Conservation (phyloP, 495 filamentous ascomycete genomes). For the Tuber microsphaerosporum region DNA sequence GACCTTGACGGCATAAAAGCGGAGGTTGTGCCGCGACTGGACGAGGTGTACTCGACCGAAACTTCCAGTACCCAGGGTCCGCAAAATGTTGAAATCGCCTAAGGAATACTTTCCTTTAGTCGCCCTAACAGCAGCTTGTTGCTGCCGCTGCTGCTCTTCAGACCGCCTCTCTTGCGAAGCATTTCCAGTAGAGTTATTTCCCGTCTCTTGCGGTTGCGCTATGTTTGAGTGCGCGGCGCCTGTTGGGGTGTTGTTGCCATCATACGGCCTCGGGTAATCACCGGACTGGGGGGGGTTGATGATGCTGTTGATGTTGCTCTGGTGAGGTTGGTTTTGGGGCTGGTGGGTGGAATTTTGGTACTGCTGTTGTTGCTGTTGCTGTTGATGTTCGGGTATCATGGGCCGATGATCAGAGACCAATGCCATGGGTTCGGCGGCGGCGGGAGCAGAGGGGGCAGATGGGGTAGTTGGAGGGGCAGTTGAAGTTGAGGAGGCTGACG, state of each 20-base stretch:
- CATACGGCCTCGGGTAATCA: conserved; percentile 43
- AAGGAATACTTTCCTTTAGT: conserved; percentile 99
- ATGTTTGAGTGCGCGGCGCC: conserved; percentile 39
- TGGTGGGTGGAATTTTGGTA: conserved; percentile 43
- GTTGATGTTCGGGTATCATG: conserved; percentile 46
- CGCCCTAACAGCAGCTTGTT: conserved; percentile 50
- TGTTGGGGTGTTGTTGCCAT: conserved; percentile 32
- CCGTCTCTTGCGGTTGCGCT: conserved; percentile 36
- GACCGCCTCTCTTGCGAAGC: conserved; percentile 33
- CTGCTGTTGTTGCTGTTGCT: conserved; percentile 34
- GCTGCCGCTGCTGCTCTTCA: conserved; percentile 35
- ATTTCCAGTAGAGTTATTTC: conserved; percentile 21
- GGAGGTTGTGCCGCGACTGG: conserved; percentile 91
- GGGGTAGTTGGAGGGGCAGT: conserved; percentile 41
- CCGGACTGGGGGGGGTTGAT: conserved; percentile 58
- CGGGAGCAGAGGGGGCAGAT: conserved; percentile 42
- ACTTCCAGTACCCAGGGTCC: conserved; percentile 91
- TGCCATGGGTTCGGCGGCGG: conserved; percentile 40
- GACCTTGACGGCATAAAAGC: conserved; percentile 97
- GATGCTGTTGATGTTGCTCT: conserved; percentile 59
- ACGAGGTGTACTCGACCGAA: conserved; percentile 95
- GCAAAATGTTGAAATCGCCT: conserved; percentile 74
- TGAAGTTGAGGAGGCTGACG: conserved; percentile 43
- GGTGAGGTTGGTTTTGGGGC: conserved; percentile 53
- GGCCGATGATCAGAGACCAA: conserved; percentile 43